phyloP scores from a whole-genome alignment of 768 basidiomycete genomes.

The Naganishia randhawae region DNA sequence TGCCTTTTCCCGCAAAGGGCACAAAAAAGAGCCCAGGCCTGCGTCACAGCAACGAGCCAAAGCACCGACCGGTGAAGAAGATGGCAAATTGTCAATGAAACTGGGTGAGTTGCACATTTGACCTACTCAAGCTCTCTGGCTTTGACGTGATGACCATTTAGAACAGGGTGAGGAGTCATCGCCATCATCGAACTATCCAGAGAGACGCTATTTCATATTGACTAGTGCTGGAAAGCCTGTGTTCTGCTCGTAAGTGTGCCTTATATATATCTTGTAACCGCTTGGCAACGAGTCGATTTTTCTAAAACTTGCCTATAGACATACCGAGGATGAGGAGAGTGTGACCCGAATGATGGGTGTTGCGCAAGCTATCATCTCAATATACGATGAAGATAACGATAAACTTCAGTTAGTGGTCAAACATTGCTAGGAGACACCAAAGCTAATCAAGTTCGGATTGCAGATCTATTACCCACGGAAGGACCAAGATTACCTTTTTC shows the following conservation, averaged over 20 bases:
- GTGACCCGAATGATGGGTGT: slow-evolving; percentile 79
- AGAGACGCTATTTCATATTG: slow-evolving; percentile 80
- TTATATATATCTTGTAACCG: slow-evolving; percentile 44
- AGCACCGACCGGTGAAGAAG: background rate
- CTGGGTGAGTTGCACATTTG: background rate
- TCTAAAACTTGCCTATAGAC: background rate
- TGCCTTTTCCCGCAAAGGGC: background rate
- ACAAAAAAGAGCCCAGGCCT: background rate
- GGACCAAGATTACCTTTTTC: slow-evolving; percentile 68
- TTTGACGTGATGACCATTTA: background rate
- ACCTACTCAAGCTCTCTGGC: background rate
- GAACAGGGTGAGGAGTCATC: background rate
- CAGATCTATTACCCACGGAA: slow-evolving; percentile 59
- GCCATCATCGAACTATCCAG: background rate
- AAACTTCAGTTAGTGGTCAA: slow-evolving; percentile 52
- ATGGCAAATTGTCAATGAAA: background rate
- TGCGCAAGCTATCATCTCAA: slow-evolving; percentile 91
- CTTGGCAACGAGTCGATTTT: background rate
- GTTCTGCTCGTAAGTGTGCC: slow-evolving; percentile 67
- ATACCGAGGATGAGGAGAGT: slow-evolving; percentile 54
- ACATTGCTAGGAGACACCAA: too few relatives aligned
- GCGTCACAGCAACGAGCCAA: background rate
- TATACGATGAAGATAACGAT: slow-evolving; percentile 84
- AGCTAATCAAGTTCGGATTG: background rate
- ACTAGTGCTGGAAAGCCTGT: slow-evolving; percentile 99